These are phyloP conservation scores for Ascochyta fabae DNA, from an alignment of 2,329 filamentous ascomycete genomes.

Conservation along the genomic window DNA sequence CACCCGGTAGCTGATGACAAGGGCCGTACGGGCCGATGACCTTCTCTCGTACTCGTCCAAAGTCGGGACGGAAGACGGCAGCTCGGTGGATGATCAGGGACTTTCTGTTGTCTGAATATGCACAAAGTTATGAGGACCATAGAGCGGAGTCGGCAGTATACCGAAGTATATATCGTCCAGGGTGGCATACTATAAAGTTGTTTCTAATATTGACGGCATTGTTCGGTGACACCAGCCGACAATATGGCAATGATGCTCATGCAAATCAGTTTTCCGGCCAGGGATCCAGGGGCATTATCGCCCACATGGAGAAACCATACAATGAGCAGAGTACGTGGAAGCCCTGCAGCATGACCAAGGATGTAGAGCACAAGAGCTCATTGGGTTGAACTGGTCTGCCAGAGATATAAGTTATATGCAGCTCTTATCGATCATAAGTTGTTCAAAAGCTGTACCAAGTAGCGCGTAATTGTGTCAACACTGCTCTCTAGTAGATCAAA, in stretches of 20 bases:
- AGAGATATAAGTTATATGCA: too few species aligned
- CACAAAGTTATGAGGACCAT: neutral
- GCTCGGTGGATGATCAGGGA: neutral
- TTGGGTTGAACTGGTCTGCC: too few species aligned
- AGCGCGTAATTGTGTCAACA: too few species aligned
- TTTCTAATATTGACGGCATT: neutral
- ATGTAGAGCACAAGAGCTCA: too few species aligned
- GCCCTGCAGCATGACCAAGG: neutral
- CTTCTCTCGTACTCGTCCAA: neutral
- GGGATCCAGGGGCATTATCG: neutral
- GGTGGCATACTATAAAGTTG: neutral
- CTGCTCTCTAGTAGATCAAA: too few species aligned
- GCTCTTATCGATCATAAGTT: too few species aligned
- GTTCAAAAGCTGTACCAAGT: too few species aligned
- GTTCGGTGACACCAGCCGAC: neutral
- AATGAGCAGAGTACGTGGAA: neutral
- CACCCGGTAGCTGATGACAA: neutral
- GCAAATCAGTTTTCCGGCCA: neutral
- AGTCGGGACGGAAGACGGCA: neutral
- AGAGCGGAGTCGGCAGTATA: neutral
- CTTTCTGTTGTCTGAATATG: neutral
- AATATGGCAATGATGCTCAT: conserved; percentile 1
- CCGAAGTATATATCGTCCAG: neutral
- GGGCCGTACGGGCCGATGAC: conserved; percentile 2
- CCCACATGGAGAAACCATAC: neutral